Conservation (phyloP, 1,284 basidiomycete genomes). For the Tylopilus sp. region DNA sequence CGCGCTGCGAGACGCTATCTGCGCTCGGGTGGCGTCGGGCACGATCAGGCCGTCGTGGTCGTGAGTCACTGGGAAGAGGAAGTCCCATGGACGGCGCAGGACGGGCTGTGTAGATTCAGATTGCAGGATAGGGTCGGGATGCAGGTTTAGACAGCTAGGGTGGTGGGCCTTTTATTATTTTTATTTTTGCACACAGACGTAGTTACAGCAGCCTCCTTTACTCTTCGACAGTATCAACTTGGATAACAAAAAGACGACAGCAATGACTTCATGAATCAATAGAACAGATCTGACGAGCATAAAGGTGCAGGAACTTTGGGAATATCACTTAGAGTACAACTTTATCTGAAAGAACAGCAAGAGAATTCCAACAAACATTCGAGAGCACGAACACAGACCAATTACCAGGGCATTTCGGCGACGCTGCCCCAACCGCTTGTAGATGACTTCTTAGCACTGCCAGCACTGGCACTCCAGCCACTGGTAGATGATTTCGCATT, state of each 20-base stretch:
- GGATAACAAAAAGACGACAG: background rate
- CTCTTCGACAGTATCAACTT: background rate
- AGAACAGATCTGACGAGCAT: slow-evolving; percentile 1
- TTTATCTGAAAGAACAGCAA: background rate
- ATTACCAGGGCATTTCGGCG: slow-evolving; percentile 23
- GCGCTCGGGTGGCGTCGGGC: slow-evolving; percentile 48
- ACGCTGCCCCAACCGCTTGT: slow-evolving; percentile 26
- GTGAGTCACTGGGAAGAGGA: slow-evolving; percentile 90
- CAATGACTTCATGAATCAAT: background rate
- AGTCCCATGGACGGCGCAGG: slow-evolving; percentile 63
- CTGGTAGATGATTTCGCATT: slow-evolving; percentile 16
- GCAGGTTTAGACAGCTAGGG: slow-evolving; percentile 5
- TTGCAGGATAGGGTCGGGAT: slow-evolving; percentile 38
- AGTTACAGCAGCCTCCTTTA: slow-evolving; percentile 4
- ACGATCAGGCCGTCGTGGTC: slow-evolving; percentile 73
- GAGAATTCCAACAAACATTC: background rate
- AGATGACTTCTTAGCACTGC: background rate
- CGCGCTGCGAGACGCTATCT: slow-evolving; percentile 60
- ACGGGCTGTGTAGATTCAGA: slow-evolving; percentile 44
- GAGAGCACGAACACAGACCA: background rate
- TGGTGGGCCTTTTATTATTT: too few species aligned
- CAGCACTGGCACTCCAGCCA: slow-evolving; percentile 7
- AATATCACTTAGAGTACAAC: slow-evolving; percentile 7
- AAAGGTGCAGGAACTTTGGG: background rate
- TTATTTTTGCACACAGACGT: background rate